These are phyloP conservation scores for Gloeophyllum trabeum DNA, from an alignment of 768 basidiomycete species.

Conservation along the genomic window DNA sequence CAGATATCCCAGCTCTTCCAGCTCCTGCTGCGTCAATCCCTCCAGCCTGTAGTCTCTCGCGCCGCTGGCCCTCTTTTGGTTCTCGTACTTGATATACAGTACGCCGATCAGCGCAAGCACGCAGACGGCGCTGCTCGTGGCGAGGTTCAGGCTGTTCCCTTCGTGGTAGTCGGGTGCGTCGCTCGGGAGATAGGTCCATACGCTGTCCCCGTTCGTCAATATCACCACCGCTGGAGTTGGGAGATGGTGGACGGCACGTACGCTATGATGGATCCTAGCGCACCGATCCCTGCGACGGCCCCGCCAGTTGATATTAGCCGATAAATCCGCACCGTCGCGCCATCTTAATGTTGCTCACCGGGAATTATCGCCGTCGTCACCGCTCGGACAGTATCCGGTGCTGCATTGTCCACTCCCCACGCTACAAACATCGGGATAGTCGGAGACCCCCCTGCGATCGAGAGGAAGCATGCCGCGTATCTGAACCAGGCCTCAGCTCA, in stretches of 20 bases:
- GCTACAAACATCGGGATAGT: conserved; percentile 30
- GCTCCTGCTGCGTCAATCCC: conserved; percentile 24
- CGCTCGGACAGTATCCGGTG: conserved; percentile 36
- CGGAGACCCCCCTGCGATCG: conserved; percentile 25
- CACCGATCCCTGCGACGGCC: no score
- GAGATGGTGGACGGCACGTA: conserved; percentile 12
- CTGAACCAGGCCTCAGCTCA: conserved; percentile 10
- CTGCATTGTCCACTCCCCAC: conserved; percentile 40
- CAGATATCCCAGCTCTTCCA: conserved; percentile 29
- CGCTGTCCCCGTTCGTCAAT: conserved; percentile 14
- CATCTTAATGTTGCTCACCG: no score
- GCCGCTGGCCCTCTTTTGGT: conserved; percentile 29
- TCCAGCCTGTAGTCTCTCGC: conserved; percentile 28
- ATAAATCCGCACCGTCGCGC: no score
- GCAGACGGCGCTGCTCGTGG: conserved; percentile 21
- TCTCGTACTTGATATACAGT: conserved; percentile 29
- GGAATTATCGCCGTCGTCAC: conserved; percentile 33
- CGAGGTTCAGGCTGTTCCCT: conserved; percentile 35
- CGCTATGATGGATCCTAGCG: conserved; percentile 34
- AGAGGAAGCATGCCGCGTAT: conserved; percentile 36
- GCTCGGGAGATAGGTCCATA: conserved; percentile 34
- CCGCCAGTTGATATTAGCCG: no score
- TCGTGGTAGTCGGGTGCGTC: conserved; percentile 36
- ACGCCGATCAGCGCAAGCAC: conserved; percentile 19
- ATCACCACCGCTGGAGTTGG: no score